Evolutionary conservation across 129 eudicot genomes (phyloP), one percentile per base, ranked within the genome.

Genomic region (Pittosporum tobira): DNA sequence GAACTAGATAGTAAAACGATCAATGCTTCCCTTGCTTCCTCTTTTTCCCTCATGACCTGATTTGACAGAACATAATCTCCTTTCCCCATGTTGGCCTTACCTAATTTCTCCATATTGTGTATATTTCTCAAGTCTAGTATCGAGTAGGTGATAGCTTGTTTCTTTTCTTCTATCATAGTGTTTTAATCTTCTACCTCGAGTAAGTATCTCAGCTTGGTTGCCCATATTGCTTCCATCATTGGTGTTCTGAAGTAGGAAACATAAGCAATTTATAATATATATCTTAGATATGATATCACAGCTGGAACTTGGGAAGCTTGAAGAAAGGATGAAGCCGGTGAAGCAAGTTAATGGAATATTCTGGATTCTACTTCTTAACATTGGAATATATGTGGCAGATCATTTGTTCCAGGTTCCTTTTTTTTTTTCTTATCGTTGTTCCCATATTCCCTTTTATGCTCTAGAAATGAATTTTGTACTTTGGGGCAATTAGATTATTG

Each of bases 291-390:
- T 80, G 75, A 80, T 77, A 65, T 78, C 96, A 31, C 90, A 78
- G 77, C 85, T 86, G 84, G 98, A 86, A 60, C 61, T 91, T 46
- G 86, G 80, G 71, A 85, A 79, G 69, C 69, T 65, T 26, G 66
- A 64, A 51, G 64, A 43, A 63, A 83, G 62, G 65, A 69, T 67
- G 77, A 88, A 84, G 66, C 76, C 76, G 0, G 87, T 68, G 70
- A 88, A 81, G 87, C 82, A 62, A 67, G 95, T 83, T 69, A 91
- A 86, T 76, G 98, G 95, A 24, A 71, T 91, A 54, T 91, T 86
- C 78, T 91, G 95, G 94, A 91, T 91, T 73, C 68, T 91, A 61
- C 94, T 91, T 40, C 79, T 91, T 30, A 91, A 91, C 56, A 73
- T 91, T 65, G 98, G 95, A 31, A 59, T 86, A 61, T 91, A 4